phyloP scores from a whole-genome alignment of 2,329 filamentous ascomycete species.

The Scytalidium lignicola region DNA sequence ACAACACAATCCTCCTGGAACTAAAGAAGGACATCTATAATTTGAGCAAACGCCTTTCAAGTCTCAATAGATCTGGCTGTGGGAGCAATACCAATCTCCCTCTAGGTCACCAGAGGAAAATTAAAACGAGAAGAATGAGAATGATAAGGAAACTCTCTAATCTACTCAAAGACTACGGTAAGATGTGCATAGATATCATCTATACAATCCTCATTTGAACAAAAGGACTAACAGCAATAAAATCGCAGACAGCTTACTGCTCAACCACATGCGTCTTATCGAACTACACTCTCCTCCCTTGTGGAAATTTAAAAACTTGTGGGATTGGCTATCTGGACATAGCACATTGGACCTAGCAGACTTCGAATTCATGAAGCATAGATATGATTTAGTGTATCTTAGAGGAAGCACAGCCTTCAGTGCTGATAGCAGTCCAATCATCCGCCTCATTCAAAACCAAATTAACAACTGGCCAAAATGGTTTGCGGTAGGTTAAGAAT shows the following conservation, averaged over 20 bases:
- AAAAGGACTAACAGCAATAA: background rate
- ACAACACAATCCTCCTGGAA: background rate
- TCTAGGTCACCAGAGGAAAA: background rate
- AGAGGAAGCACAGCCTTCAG: background rate
- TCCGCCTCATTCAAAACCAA: background rate
- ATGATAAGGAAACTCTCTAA: background rate
- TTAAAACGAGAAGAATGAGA: background rate
- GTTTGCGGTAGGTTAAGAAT: background rate
- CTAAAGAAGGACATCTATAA: background rate
- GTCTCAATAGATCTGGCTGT: too few species aligned
- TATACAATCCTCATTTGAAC: background rate
- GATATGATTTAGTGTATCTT: background rate
- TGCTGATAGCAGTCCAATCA: background rate
- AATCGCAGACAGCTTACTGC: background rate
- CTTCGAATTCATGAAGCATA: background rate
- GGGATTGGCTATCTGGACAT: background rate
- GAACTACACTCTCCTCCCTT: background rate
- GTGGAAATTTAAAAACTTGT: background rate
- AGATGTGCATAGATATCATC: too few species aligned
- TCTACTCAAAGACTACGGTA: background rate
- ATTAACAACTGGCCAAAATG: background rate
- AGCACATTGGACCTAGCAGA: background rate
- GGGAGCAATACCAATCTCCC: too few species aligned
- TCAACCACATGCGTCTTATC: background rate
- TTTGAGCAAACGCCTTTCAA: background rate